Conservation (phyloP, 2,329 filamentous ascomycete genomes). For the Didymosphaeria variabile region DNA sequence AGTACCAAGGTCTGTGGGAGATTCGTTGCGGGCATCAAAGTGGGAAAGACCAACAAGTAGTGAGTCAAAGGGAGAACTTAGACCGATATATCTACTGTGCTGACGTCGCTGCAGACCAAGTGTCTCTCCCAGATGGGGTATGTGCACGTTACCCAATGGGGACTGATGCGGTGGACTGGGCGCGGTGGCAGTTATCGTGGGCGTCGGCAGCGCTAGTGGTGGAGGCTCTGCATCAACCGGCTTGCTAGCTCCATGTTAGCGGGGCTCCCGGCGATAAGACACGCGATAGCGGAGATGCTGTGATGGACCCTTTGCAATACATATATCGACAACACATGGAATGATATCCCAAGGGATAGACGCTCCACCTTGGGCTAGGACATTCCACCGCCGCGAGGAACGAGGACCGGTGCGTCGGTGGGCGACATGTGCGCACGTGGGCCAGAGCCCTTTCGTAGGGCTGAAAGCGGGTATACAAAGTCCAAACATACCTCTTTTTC, state of each 20-base stretch:
- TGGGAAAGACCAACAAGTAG: slow-evolving; percentile 82
- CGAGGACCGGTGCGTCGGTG: not conserved
- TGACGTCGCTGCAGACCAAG: slow-evolving; percentile 79
- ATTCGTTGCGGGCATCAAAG: slow-evolving; percentile 84
- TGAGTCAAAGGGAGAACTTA: slow-evolving; percentile 84
- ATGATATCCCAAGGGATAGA: not conserved
- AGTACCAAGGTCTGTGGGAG: slow-evolving; percentile 68
- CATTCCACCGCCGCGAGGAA: slow-evolving; percentile 3
- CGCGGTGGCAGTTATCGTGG: slow-evolving; percentile 52
- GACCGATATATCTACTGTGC: slow-evolving; percentile 84
- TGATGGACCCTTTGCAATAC: slow-evolving; percentile 4
- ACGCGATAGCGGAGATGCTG: slow-evolving; percentile 15
- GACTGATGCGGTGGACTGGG: slow-evolving; percentile 47
- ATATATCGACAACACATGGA: slow-evolving; percentile 4
- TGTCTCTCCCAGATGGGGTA: slow-evolving; percentile 56
- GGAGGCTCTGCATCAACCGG: slow-evolving; percentile 51
- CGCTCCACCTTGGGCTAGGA: not conserved
- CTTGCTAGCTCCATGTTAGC: slow-evolving; percentile 43
- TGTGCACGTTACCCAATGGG: slow-evolving; percentile 40
- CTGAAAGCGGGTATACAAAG: slow-evolving; percentile 21
- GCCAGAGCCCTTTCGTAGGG: slow-evolving; percentile 13
- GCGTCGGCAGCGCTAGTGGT: slow-evolving; percentile 50
- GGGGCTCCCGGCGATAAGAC: slow-evolving; percentile 20
- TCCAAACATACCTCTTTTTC: slow-evolving; percentile 73
- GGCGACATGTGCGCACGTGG: not conserved